A percentile compares a stretch with the other conserved stretches of the same genome.
Conservation (phyloP, 2,329 filamentous ascomycete genomes). For the Nothophoma quercina region DNA sequence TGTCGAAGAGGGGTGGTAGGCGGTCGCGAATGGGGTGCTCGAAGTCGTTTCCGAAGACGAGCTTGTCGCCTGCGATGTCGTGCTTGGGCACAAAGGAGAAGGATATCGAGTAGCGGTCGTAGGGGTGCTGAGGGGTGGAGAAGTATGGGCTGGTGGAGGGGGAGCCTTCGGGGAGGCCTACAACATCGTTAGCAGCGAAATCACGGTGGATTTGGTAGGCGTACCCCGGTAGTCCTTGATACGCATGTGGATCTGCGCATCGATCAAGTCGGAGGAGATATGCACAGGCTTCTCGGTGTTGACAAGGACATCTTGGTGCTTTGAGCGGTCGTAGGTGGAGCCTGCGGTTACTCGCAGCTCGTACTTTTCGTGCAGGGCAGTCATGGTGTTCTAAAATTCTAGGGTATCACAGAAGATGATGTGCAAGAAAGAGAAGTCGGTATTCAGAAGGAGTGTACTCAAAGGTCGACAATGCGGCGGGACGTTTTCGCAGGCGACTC, state of each 20-base stretch:
- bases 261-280: conserved; percentile 70
- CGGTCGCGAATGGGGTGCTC: conserved; percentile 87
- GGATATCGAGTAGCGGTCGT: conserved; percentile 85
- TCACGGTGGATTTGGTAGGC: conserved; percentile 6
- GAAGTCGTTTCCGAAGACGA: conserved; percentile 96
- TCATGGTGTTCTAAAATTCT: conserved; percentile 2
- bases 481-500: not conserved
- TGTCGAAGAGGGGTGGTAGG: conserved; percentile 84
- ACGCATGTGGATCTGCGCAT: conserved; percentile 75
- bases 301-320: conserved; percentile 77
- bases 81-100: conserved; percentile 79
- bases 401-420: not conserved
- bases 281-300: conserved; percentile 71
- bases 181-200: no score
- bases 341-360: conserved; percentile 84
- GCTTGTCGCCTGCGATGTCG: conserved; percentile 70
- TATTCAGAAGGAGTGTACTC: not conserved
- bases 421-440: not conserved
- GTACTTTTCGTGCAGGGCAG: conserved; percentile 68
- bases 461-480: not conserved
- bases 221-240: conserved; percentile 68
- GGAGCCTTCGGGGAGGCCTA: conserved; percentile 75
- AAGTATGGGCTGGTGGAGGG: conserved; percentile 81
- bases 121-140: conserved; percentile 69
- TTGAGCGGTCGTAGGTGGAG: conserved; percentile 73